phyloP scores from a whole-genome alignment of 495 filamentous ascomycete genomes.

The Cladorrhinum samala region DNA sequence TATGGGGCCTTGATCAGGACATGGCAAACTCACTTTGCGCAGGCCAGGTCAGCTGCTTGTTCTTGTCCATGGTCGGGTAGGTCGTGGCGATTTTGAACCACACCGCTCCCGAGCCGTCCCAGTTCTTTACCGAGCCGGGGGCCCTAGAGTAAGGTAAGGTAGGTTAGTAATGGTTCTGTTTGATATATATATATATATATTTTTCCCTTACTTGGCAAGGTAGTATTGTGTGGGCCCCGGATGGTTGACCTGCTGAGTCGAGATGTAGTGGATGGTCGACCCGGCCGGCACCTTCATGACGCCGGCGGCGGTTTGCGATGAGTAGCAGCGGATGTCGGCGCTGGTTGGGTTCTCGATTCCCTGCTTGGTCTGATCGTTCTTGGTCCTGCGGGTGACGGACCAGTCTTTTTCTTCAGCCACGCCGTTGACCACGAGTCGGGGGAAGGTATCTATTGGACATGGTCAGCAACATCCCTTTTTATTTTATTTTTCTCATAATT shows the following conservation, averaged over 20 bases:
- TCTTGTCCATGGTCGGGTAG: slow-evolving; percentile 32
- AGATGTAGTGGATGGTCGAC: slow-evolving; percentile 39
- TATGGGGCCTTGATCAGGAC: neutral
- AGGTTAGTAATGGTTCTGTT: too few species aligned
- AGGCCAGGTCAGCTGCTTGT: slow-evolving; percentile 37
- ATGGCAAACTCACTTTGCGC: slow-evolving; percentile 28
- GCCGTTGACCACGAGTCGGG: slow-evolving; percentile 34
- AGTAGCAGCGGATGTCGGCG: slow-evolving; percentile 44
- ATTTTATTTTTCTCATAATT: too few species aligned
- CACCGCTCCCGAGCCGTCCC: slow-evolving; percentile 40
- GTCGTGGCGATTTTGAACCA: slow-evolving; percentile 50
- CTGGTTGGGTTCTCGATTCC: slow-evolving; percentile 36
- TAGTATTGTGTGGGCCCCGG: slow-evolving; percentile 43
- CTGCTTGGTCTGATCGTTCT: slow-evolving; percentile 34
- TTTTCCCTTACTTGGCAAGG: slow-evolving; percentile 38
- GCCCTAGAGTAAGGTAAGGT: too few species aligned
- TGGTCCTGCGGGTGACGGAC: slow-evolving; percentile 38
- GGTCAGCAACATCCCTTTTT: too few species aligned
- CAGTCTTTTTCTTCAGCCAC: slow-evolving; percentile 34
- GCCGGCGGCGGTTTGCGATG: slow-evolving; percentile 31
- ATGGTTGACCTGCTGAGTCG: slow-evolving; percentile 42
- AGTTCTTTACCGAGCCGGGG: slow-evolving; percentile 41
- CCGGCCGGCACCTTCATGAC: slow-evolving; percentile 38
- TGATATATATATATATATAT: too few species aligned
- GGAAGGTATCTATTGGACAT: slow-evolving; percentile 31